Conservation (phyloP, 163 green algal genomes). For the Chlorella variabilis region DNA sequence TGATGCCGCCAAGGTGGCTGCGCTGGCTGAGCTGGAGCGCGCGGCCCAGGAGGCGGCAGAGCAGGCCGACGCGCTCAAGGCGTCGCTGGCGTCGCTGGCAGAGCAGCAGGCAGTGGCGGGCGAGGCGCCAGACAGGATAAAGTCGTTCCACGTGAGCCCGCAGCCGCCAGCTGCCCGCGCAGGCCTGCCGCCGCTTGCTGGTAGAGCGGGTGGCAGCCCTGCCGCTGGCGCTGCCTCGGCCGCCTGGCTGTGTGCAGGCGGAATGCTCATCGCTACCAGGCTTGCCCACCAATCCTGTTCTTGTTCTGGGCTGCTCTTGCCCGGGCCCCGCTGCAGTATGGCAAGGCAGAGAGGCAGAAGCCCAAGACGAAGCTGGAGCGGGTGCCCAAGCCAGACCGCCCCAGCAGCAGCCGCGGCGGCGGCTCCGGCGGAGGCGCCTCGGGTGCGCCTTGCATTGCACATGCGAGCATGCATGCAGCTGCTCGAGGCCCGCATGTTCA, state of each 20-base stretch:
- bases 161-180: not conserved
- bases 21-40: not conserved
- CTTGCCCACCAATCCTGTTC: too few species aligned
- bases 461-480: too few species aligned
- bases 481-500: too few species aligned
- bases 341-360: conserved; percentile 1
- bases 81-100: not conserved
- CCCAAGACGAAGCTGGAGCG: conserved; percentile 25
- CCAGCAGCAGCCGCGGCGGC: conserved; percentile 7
- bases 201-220: too few species aligned
- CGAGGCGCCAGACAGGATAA: not conserved
- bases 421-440: not conserved
- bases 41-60: not conserved
- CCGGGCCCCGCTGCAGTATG: conserved; percentile 8
- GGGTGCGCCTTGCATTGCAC: too few species aligned
- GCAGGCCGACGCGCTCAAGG: not conserved
- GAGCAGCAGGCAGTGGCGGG: not conserved
- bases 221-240: too few species aligned
- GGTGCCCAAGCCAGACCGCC: not conserved
- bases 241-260: not conserved
- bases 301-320: too few species aligned
- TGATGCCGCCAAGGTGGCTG: not conserved
- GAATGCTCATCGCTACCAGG: too few species aligned
- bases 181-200: not conserved
- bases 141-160: conserved; percentile 6